Conservation (phyloP, 2,329 filamentous ascomycete genomes). For the Colletotrichum sidae region DNA sequence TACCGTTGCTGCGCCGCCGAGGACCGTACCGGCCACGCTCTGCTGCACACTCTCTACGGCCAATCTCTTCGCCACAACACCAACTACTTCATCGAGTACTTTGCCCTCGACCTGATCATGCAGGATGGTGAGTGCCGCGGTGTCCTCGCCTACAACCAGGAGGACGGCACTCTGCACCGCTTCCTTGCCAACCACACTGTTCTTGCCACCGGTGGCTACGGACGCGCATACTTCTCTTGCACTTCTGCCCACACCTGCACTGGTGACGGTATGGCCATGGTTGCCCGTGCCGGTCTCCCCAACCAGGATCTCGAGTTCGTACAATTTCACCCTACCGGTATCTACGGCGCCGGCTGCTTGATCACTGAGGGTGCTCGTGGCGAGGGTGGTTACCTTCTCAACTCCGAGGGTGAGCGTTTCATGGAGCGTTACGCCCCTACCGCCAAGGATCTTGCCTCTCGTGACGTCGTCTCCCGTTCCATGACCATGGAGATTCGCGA, state of each 20-base stretch:
- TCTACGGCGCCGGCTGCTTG: conserved; percentile 97
- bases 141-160: conserved; percentile 97
- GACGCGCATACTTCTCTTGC: conserved; percentile 97
- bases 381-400: conserved; percentile 97
- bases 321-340: conserved; percentile 99
- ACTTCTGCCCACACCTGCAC: conserved; percentile 99
- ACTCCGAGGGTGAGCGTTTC: conserved; percentile 98
- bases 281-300: conserved; percentile 94
- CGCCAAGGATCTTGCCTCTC: conserved; percentile 95
- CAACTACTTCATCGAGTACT: conserved; percentile 99
- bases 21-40: conserved; percentile 95
- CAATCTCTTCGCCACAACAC: conserved; percentile 98
- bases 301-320: conserved; percentile 99
- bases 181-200: conserved; percentile 98
- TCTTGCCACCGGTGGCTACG: conserved; percentile 95
- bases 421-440: conserved; percentile 99
- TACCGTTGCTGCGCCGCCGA: conserved; percentile 97
- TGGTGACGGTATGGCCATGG: conserved; percentile 99
- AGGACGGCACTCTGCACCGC: conserved; percentile 96
- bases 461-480: conserved; percentile 95
- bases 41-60: conserved; percentile 98
- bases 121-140: conserved; percentile 96
- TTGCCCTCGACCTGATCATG: conserved; percentile 97
- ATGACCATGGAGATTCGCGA: conserved; percentile 99
- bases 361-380: conserved; percentile 98